These are phyloP conservation scores for Cordia subcordata DNA, from an alignment of 257 asterid genomes.

Conservation along the genomic window DNA sequence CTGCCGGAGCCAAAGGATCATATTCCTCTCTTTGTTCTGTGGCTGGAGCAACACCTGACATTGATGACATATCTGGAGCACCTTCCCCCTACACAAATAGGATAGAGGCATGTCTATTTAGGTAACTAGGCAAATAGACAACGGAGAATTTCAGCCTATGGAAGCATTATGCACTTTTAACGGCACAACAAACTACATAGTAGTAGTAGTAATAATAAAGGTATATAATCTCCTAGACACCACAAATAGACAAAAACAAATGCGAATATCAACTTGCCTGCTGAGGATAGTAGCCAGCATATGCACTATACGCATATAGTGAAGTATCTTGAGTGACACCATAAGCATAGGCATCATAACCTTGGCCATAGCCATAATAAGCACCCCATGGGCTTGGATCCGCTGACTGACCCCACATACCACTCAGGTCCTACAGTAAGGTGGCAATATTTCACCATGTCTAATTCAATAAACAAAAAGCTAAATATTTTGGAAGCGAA, in stretches of 20 bases:
- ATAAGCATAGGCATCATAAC: slow-evolving; percentile 88
- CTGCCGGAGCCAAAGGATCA: slow-evolving; percentile 89
- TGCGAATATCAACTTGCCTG: slow-evolving; percentile 39
- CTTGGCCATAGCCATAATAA: slow-evolving; percentile 92
- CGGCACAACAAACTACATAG: too few relatives aligned
- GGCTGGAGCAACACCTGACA: slow-evolving; percentile 55
- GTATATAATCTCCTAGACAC: too few relatives aligned
- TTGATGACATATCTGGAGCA: slow-evolving; percentile 54
- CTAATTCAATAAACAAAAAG: neutral
- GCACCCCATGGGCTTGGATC: slow-evolving; percentile 83
- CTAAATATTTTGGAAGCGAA: neutral
- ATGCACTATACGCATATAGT: slow-evolving; percentile 74
- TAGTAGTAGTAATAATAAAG: too few relatives aligned
- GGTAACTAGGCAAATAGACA: neutral
- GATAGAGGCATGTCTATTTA: slow-evolving; percentile 5
- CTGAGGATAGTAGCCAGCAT: slow-evolving; percentile 84
- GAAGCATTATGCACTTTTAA: neutral
- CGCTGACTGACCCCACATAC: slow-evolving; percentile 67
- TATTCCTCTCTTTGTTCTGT: slow-evolving; percentile 73
- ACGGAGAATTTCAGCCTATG: neutral
- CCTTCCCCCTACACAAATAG: slow-evolving; percentile 54
- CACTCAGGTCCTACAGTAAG: slow-evolving; percentile 55
- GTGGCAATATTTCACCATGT: neutral
- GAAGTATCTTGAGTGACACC: slow-evolving; percentile 86
- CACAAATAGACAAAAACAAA: too few relatives aligned